A percentile compares a stretch with the other conserved stretches of the same genome.
phyloP scores from a whole-genome alignment of 345 rosid species.

The Pugionium cornutum region DNA sequence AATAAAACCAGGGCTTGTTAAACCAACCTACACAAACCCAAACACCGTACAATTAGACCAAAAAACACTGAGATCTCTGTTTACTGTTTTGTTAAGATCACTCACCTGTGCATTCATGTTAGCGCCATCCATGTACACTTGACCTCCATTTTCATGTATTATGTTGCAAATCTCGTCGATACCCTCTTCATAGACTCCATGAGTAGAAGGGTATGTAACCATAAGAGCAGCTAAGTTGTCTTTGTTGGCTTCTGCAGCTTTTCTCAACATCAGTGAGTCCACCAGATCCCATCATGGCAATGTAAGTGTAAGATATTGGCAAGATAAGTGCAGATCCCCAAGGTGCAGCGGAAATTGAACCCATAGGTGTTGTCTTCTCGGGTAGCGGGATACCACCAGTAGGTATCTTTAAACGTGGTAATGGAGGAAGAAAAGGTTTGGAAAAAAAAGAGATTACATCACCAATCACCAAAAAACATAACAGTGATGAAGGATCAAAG shows the following conservation, averaged over 20 bases:
- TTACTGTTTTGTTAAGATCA: constrained; percentile 72
- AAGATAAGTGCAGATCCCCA: constrained; percentile 99
- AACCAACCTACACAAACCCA: constrained; percentile 60
- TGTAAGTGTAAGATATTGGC: constrained; percentile 90
- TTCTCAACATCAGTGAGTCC: constrained; percentile 84
- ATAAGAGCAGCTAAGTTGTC: constrained; percentile 91
- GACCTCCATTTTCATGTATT: constrained; percentile 95
- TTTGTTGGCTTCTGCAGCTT: constrained; percentile 89
- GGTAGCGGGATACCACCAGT: constrained; percentile 93
- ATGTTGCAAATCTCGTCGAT: constrained; percentile 93
- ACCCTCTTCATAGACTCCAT: constrained; percentile 97
- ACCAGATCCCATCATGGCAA: constrained; percentile 98
- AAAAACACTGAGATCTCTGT: constrained; percentile 67
- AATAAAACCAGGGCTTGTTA: constrained; percentile 96
- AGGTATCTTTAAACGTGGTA: constrained; percentile 47
- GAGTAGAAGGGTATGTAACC: constrained; percentile 98
- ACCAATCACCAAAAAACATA: constrained; percentile 21
- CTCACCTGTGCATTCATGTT: constrained; percentile 99
- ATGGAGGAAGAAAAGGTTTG: not conserved
- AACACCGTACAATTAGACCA: constrained; percentile 70
- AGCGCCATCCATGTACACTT: constrained; percentile 99
- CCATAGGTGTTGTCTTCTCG: constrained; percentile 63
- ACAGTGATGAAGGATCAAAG: constrained; percentile 22
- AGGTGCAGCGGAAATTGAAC: constrained; percentile 95
- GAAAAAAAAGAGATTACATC: not conserved